Conservation (phyloP, 306 rosid genomes). For the Fragaria ananassa region DNA sequence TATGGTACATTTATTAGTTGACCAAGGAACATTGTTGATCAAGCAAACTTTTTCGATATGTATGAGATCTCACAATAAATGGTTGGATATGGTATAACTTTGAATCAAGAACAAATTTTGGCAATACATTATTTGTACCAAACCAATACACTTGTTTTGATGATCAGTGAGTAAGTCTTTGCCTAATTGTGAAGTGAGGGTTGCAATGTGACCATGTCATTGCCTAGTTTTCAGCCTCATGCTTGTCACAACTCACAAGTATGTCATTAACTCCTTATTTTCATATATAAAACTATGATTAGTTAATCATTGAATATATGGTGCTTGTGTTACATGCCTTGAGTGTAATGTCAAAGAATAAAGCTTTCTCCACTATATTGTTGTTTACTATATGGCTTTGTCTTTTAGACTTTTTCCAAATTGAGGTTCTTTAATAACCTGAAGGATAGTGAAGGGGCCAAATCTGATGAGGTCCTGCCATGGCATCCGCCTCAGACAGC, state of each 20-base stretch:
- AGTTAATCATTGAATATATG: background rate
- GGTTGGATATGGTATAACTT: background rate
- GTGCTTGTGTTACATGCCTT: background rate
- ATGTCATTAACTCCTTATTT: no score
- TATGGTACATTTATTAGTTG: background rate
- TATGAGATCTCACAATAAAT: background rate
- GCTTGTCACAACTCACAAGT: no score
- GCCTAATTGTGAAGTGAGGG: no score
- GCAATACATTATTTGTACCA: background rate
- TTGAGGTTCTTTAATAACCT: background rate
- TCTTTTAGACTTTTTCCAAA: constrained; percentile 1
- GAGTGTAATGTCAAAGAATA: background rate
- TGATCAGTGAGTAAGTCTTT: background rate
- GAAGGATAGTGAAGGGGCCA: background rate
- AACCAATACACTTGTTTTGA: background rate
- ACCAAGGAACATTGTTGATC: background rate
- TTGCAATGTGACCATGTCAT: no score
- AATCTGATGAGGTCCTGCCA: background rate
- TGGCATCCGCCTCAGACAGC: constrained; percentile 13
- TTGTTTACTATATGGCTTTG: background rate
- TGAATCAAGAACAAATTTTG: background rate
- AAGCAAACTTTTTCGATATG: background rate
- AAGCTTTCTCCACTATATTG: background rate
- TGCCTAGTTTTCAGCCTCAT: no score
- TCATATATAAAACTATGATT: background rate